Evolutionary conservation across 768 basidiomycete genomes (phyloP).

Genomic region (Pisolithus sp.): DNA sequence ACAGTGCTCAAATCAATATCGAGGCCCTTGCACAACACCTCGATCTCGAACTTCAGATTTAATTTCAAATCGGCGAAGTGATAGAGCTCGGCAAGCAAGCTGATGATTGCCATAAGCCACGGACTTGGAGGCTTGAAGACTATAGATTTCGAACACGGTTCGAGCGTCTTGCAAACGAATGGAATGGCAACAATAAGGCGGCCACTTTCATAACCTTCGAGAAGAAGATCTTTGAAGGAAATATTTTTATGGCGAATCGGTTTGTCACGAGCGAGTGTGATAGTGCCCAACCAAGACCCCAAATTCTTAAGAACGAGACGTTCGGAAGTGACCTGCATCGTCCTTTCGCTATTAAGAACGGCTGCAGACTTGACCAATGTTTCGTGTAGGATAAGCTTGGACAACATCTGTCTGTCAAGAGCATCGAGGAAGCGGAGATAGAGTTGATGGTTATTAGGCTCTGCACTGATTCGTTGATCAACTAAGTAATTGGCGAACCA

Average conservation of each 20-base stretch:
- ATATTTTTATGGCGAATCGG: constrained; percentile 92
- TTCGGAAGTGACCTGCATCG: constrained; percentile 79
- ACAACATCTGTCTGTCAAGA: constrained; percentile 59
- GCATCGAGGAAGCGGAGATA: constrained; percentile 93
- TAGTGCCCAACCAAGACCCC: constrained; percentile 88
- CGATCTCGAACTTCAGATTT: constrained; percentile 98
- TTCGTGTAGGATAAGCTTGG: constrained; percentile 84
- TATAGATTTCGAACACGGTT: constrained; percentile 81
- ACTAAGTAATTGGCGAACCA: constrained; percentile 99
- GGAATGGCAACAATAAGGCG: constrained; percentile 92
- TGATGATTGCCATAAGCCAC: constrained; percentile 95
- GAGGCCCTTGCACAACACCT: constrained; percentile 89
- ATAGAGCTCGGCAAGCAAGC: constrained; percentile 91
- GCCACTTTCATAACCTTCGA: constrained; percentile 91
- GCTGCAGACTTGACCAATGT: constrained; percentile 82
- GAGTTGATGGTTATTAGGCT: constrained; percentile 94
- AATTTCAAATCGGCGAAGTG: constrained; percentile 94
- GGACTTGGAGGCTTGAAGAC: constrained; percentile 97
- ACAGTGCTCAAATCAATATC: constrained; percentile 81
- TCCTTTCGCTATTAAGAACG: constrained; percentile 88
- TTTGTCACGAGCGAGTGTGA: constrained; percentile 87
- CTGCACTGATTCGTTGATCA: constrained; percentile 89
- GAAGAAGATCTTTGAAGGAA: constrained; percentile 94
- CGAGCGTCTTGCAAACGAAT: constrained; percentile 95
- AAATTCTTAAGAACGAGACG: constrained; percentile 88